These are phyloP conservation scores for Acer yangbiense DNA, from an alignment of 345 rosid species.

Conservation along the genomic window DNA sequence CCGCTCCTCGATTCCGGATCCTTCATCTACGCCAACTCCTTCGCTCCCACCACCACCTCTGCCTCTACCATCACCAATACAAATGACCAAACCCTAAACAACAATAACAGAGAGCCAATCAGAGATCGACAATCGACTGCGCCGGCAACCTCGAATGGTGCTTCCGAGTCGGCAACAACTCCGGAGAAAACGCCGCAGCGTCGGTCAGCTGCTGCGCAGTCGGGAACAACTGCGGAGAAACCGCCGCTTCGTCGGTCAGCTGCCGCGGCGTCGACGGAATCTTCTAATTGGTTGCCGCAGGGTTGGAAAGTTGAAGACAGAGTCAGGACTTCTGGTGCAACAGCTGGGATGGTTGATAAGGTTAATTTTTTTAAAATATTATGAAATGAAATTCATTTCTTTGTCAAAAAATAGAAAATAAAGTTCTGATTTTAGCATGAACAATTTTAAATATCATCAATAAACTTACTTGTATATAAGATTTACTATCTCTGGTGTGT, in stretches of 20 bases:
- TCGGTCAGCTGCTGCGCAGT: conserved; percentile 7
- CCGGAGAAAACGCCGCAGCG: conserved; percentile 30
- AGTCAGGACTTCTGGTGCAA: conserved; percentile 68
- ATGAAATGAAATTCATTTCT: neutral
- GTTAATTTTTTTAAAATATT: conserved; percentile 36
- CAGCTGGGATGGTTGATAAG: conserved; percentile 78
- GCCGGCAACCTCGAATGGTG: conserved; percentile 22
- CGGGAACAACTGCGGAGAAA: conserved; percentile 21
- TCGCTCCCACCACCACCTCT: neutral
- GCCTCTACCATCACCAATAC: neutral
- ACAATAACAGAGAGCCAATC: neutral
- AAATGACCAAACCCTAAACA: conserved; percentile 24
- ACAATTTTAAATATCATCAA: neutral
- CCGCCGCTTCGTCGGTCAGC: conserved; percentile 24
- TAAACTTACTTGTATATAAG: neutral
- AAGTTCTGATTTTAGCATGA: neutral
- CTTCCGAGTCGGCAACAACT: conserved; percentile 10
- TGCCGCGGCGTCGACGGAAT: conserved; percentile 23
- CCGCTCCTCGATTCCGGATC: conserved; percentile 49
- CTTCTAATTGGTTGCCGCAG: conserved; percentile 55
- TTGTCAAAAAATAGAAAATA: neutral
- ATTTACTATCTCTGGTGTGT: neutral
- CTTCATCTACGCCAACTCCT: conserved; percentile 36
- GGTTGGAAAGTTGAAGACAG: conserved; percentile 81
- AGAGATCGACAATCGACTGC: conserved; percentile 8